phyloP scores from a whole-genome alignment of 2,329 filamentous ascomycete genomes.

The Didymella sp. region DNA sequence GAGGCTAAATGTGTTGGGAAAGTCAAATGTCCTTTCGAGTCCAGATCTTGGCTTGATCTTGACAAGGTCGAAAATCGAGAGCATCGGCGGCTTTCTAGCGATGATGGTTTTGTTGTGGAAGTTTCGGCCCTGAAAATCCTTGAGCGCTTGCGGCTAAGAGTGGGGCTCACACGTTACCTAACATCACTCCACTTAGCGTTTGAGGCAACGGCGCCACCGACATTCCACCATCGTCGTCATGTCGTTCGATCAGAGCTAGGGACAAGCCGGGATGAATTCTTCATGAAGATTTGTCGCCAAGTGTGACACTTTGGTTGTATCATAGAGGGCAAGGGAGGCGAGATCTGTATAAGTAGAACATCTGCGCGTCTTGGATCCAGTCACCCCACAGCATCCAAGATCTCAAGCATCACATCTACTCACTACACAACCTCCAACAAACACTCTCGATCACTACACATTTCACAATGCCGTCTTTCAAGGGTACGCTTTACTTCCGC shows the following conservation, averaged over 20 bases:
- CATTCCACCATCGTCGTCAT: constrained; percentile 30
- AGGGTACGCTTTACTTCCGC: constrained; percentile 16
- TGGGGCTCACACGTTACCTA: constrained; percentile 33
- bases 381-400: constrained; percentile 8
- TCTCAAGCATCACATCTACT: background rate
- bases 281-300: constrained; percentile 25
- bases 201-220: constrained; percentile 32
- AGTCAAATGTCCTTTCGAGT: background rate
- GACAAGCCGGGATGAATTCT: constrained; percentile 29
- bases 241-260: constrained; percentile 34
- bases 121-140: constrained; percentile 35
- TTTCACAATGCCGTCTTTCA: constrained; percentile 31
- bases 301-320: constrained; percentile 20
- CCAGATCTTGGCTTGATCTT: constrained; percentile 12
- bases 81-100: constrained; percentile 4
- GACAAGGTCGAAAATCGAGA: constrained; percentile 9
- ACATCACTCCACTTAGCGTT: constrained; percentile 30
- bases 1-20: constrained; percentile 9
- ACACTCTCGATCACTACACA: background rate
- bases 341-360: constrained; percentile 24
- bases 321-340: constrained; percentile 21
- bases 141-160: constrained; percentile 34
- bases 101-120: constrained; percentile 2
- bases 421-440: background rate
- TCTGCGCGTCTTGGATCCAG: constrained; percentile 1